Evolutionary conservation across 2,329 filamentous ascomycete genomes (phyloP), one percentile per base, ranked within the genome.

Genomic region (Xylariaceae sp.): DNA sequence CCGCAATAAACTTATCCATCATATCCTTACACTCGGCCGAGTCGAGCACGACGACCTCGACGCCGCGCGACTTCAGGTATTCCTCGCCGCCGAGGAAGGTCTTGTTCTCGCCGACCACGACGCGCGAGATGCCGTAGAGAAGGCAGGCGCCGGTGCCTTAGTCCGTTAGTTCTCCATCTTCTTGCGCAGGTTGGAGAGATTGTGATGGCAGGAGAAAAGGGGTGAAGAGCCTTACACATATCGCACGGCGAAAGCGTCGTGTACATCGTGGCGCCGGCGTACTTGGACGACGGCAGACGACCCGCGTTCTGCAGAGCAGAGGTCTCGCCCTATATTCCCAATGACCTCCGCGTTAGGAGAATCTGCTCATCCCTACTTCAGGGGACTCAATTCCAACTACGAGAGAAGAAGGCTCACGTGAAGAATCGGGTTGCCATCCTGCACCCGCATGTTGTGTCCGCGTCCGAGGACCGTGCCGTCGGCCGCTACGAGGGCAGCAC

Each of bases 221-320:
- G 45, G 9, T 23, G 44, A 2, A 17, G 8, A 9, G 35, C 65
- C 73, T 66, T 65, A 72, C 87, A 92, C 88, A 92, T 92, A 70
- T 90, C 87, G 72, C 89, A 92, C 0, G 88, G 89, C 2, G 87
- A 89, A 5, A 92, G 77, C 0, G 88, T 91, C 2, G 89, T 92
- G 74, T 89, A 92, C 87, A 92, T 91, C n/a, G 88, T 92, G 42
- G 86, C 82, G 35, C 85, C 86, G 65, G 80, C 80, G 73, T 91
- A 92, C 4, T 82, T 81, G 1, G 82, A 82, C 13, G 87, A 88
- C 37, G 87, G 85, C 18, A 90, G 80, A 45, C 88, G 83, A 51
- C 88, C 88, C 0, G 88, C 87, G 72, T 88, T 86, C 70, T 89
- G 86, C 45, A 92, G 79, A n/a, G 87, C 84, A 15, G 88, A 85